Percentiles rank a stretch among this genome's conserved stretches.
Evolutionary conservation across 306 rosid species (phyloP).

Genomic region (Rosa persica): DNA sequence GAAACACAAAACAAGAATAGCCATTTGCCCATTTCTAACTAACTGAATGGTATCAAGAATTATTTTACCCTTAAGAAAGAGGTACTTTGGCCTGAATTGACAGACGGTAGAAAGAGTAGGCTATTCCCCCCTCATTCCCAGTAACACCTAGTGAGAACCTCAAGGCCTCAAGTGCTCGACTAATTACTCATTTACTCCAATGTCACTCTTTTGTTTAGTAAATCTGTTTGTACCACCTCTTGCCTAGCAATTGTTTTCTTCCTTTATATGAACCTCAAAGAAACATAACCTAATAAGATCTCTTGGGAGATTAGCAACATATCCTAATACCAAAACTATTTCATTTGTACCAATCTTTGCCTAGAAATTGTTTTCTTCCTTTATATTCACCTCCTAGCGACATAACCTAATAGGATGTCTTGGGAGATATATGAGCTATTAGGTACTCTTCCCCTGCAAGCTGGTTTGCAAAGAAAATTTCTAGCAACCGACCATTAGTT

Average conservation of each 20-base stretch:
- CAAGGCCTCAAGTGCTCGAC: background rate
- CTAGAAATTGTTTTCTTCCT: background rate
- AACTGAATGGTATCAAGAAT: background rate
- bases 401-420: background rate
- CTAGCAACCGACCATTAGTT: background rate
- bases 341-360: background rate
- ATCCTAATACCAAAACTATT: background rate
- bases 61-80: background rate
- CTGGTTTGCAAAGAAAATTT: no score
- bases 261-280: no score
- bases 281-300: no score
- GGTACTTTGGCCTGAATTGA: background rate
- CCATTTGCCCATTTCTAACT: background rate
- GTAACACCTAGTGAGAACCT: background rate
- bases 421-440: background rate
- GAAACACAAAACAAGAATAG: background rate
- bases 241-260: no score
- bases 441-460: background rate
- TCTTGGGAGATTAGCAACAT: no score
- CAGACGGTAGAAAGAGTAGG: background rate
- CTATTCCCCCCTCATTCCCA: background rate
- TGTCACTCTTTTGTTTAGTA: background rate
- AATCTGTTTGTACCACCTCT: no score
- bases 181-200: background rate
- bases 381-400: background rate